Conservation (phyloP, 2,329 filamentous ascomycete genomes). For the Diaporthe vexans region DNA sequence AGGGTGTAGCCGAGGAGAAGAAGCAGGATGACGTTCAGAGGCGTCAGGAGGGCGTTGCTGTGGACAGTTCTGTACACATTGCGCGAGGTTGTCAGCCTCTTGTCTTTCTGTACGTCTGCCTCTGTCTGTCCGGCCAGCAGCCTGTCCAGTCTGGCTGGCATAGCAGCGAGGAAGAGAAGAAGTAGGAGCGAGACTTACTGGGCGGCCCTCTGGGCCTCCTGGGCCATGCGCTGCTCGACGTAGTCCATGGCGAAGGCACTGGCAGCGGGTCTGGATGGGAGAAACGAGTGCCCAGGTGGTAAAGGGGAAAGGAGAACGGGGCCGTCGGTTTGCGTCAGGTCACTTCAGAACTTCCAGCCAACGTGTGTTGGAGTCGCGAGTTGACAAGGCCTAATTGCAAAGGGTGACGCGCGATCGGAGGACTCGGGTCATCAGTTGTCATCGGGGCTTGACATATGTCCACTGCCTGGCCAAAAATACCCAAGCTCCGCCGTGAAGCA, state of each 20-base stretch:
- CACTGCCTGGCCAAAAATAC: not conserved
- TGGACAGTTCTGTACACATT: conserved; percentile 11
- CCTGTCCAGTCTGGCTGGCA: not conserved
- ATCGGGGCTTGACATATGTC: not conserved
- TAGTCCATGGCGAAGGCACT: conserved; percentile 63
- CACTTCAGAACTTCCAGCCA: not conserved
- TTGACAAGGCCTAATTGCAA: not conserved
- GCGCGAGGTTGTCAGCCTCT: conserved; percentile 30
- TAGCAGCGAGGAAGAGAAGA: not conserved
- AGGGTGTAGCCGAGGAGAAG: conserved; percentile 69
- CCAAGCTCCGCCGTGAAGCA: conserved; percentile 10
- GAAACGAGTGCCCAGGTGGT: not conserved
- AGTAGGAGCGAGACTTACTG: conserved; percentile 18
- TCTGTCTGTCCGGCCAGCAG: too few relatives aligned
- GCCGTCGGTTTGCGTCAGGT: not conserved
- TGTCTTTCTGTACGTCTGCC: conserved; percentile 23
- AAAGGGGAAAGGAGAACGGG: not conserved
- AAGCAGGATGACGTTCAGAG: conserved; percentile 74
- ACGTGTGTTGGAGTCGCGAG: not conserved
- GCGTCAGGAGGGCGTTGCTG: conserved; percentile 66
- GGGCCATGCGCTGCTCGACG: conserved; percentile 68
- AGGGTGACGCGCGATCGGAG: conserved; percentile 6
- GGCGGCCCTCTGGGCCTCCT: conserved; percentile 63
- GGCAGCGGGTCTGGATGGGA: not conserved
- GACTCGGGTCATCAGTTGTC: conserved; percentile 23